Conservation (phyloP, 139 green algal species). For the Coelastrella sp. region DNA sequence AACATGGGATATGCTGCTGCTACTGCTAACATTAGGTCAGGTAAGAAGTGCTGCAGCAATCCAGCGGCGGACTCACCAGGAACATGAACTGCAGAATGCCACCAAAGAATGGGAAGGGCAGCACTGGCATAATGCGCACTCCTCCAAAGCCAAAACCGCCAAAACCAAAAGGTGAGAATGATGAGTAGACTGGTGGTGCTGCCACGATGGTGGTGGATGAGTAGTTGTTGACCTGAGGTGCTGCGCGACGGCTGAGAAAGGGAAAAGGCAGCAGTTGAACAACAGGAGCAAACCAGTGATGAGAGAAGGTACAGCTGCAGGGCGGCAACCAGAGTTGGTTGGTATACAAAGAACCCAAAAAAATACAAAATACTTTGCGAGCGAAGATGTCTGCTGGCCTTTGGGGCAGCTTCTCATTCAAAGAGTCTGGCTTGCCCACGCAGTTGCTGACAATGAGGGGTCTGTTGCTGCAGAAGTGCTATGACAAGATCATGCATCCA, state of each 20-base stretch:
- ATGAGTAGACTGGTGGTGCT: conserved; percentile 40
- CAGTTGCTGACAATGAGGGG: too few relatives aligned
- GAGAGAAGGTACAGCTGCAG: not conserved
- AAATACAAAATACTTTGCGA: too few relatives aligned
- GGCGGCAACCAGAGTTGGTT: not conserved
- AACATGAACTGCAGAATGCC: conserved; percentile 46
- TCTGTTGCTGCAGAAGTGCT: too few relatives aligned
- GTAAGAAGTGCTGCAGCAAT: too few relatives aligned
- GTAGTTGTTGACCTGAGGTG: conserved; percentile 30
- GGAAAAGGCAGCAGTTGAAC: not conserved
- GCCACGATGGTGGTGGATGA: conserved; percentile 36
- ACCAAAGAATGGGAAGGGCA: conserved; percentile 45
- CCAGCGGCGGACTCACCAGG: not conserved
- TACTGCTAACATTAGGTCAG: too few relatives aligned
- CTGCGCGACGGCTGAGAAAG: not conserved
- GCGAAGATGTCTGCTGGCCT: too few relatives aligned
- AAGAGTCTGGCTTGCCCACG: too few relatives aligned
- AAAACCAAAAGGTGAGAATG: conserved; percentile 13
- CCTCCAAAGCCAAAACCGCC: conserved; percentile 25
- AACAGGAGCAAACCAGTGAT: too few relatives aligned
- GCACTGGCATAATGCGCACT: conserved; percentile 29
- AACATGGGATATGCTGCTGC: too few relatives aligned
- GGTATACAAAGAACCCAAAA: too few relatives aligned
- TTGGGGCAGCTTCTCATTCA: too few relatives aligned
- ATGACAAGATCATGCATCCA: too few relatives aligned